Evolutionary conservation across 2,329 filamentous ascomycete genomes (phyloP), one percentile per base, ranked within the genome.

Genomic region (Colletotrichum lupini): DNA sequence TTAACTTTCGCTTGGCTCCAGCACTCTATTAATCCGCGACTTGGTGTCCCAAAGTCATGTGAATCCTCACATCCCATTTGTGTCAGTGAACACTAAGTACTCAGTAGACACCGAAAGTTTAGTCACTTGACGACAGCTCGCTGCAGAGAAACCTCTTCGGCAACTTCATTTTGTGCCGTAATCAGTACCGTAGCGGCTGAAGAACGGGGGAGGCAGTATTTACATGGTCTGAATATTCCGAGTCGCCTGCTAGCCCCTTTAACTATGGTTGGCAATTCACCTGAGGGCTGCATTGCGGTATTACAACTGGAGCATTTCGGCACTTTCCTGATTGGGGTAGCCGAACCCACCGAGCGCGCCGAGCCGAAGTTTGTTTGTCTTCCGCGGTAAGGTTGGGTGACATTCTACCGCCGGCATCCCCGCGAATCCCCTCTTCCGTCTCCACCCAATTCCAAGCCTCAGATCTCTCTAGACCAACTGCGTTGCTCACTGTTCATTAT

Each of bases 301-400:
- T 7, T 11, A 32, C 30, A 12, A n/a, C 11, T 26, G 11, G 4
- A 5, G 24, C 32, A 28, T 64, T 59, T 46, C 63, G 62, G 56
- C 30, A 61, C 5, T 55, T 22, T n/a, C 66, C 61, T 22, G 32
- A 49, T 64, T 35, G 37, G 69, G 37, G 14, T 55, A 63, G 60
- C 42, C 62, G 42, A 55, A 26, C 2, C 24, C 24, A 19, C 24
- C 12, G 16, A 30, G 35, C 22, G 58, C 53, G 46, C 42, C 55
- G 26, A 46, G 1, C 68, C 68, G 68, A 56, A 37, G 24, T 53
- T 42, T 56, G 11, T 49, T 53, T 6, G 24, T 52, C 19, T 19
- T 8, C 26, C 3, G 26, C 46, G 19, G 24, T n/a, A 9, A 57
- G 14, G 32, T 28, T 52, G 55, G 53, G 37, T n/a, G 32, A 49